Base-by-base conservation (phyloP, 2,329 filamentous ascomycete species). In the Scopulariopsis brevicaulis region DNA sequence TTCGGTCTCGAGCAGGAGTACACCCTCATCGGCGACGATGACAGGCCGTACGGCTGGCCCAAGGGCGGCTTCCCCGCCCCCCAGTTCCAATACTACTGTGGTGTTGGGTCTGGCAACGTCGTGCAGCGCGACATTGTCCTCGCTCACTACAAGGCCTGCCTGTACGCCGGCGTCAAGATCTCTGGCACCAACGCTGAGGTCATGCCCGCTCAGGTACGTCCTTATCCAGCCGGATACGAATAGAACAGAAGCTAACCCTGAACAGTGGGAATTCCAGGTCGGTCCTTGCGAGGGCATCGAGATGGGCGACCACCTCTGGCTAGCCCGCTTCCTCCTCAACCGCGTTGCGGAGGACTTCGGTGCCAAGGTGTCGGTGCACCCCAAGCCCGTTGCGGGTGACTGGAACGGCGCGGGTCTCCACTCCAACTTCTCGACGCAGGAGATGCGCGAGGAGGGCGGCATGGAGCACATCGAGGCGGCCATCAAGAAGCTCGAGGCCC, bases 101-200 rank as follows among this genome's bases (percentile, higher is more conserved):
- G 93, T 89, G 93, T 96, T 62, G 94, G 94, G 66, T 89, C 90
- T 65, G 91, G 92, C 78, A 95, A 94, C 82, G 94, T 97, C 69
- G 94, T 95, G 76, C 93, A 92, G 85, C 87, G 93, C 79, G 93
- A 99, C 71, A 93, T 99, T 62, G 92, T 99, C 65, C 93, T 97
- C 79, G 70, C 71, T 1, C 73, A 75, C 67, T 77, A 77, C 71
- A 77, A 77, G 70, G 74, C 74, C 60, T 96, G 83, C 81, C 72
- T 97, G 74, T 70, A 90, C 73, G 84, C 93, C 61, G 87, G 88
- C 60, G 82, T 99, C 76, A 86, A 92, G 73, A 97, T 99, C 75
- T 96, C 92, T 28, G 94, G 94, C 69, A 97, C 94, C 78, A 99
- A 99, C 75, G 94, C 94, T 64, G 94, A 99, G 82, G 94, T 99